Base-by-base conservation (phyloP, 805 yeast species). In the Saccharomycopsis sp. region DNA sequence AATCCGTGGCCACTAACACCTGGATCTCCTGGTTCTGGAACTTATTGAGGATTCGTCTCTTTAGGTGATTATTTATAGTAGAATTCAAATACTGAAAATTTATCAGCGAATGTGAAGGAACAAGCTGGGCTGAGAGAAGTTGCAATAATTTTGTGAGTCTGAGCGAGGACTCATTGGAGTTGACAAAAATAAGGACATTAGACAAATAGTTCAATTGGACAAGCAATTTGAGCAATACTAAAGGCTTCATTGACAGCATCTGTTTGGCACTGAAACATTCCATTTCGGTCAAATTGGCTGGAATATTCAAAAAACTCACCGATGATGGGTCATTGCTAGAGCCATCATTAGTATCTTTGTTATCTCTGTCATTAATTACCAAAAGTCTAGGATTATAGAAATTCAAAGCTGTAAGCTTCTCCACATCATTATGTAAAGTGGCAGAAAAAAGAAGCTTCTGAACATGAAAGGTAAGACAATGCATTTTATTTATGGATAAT, bases 371-470 rank as follows among this genome's bases (percentile, higher is more conserved):
- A 60, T 91, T 89, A 52, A 92, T 86, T 58, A 90, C 83, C 47
- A 89, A 75, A 53, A 94, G 71, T 66, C 85, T 78, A n/a, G 96
- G 97, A 64, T 77, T 78, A 59, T 75, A 75, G 62, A 94, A 80
- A 55, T 85, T 82, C 59, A 94, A 76, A 52, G 82, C 80, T 7
- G 93, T 79, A 58, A 94, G 74, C 67, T 88, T 89, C 29, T 94
- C 96, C 0, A 97, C 89, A 69, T 92, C 96, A 1, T 97, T 86
- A 2, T 97, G 90, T 56, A 94, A 78, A 0, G 99, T 94, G 5
- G 99, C 99, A 54, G 96, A 86, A 67, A 94, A 90, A 2, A 94
- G 78, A 69, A 93, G 77, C 64, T 92, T 81, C 73, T 74, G 86
- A 68, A 72, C 84, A 70, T 70, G 41, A 59, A 50, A 60, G 12